These are phyloP conservation scores for Talaromyces sp. DNA, from an alignment of 2,329 filamentous ascomycete species.

Conservation along the genomic window DNA sequence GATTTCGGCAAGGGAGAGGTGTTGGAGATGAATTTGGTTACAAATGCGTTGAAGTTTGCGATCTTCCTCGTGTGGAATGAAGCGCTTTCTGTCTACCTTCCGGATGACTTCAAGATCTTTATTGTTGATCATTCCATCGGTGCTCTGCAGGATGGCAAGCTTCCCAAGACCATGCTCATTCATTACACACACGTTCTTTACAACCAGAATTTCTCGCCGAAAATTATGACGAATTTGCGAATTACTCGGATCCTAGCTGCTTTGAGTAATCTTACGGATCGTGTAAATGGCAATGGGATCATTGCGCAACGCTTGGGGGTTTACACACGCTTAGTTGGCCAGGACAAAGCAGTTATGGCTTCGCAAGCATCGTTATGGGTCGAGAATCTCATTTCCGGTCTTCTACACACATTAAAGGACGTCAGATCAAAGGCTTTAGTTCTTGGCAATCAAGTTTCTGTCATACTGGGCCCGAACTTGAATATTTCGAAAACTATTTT, in stretches of 20 bases:
- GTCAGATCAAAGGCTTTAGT: slow-evolving; percentile 68
- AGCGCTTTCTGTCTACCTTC: slow-evolving; percentile 63
- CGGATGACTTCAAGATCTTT: slow-evolving; percentile 72
- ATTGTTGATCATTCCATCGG: slow-evolving; percentile 75
- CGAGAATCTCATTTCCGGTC: slow-evolving; percentile 70
- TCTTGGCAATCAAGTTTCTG: slow-evolving; percentile 65
- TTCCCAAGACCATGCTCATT: slow-evolving; percentile 71
- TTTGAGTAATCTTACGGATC: slow-evolving; percentile 66
- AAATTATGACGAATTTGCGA: slow-evolving; percentile 66
- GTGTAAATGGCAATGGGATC: slow-evolving; percentile 74
- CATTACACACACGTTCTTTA: slow-evolving; percentile 75
- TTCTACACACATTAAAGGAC: slow-evolving; percentile 73
- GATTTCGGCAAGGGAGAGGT: slow-evolving; percentile 50
- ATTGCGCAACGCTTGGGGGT: slow-evolving; percentile 69
- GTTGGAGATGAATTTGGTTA: slow-evolving; percentile 63
- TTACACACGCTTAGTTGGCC: slow-evolving; percentile 70
- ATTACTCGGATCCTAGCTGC: slow-evolving; percentile 64
- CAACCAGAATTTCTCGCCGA: slow-evolving; percentile 69
- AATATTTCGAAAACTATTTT: slow-evolving; percentile 60
- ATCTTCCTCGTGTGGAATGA: slow-evolving; percentile 70
- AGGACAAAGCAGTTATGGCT: slow-evolving; percentile 65
- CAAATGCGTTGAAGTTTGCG: slow-evolving; percentile 72
- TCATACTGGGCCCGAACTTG: slow-evolving; percentile 62
- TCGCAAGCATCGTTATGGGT: slow-evolving; percentile 69
- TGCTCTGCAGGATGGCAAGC: slow-evolving; percentile 60